phyloP scores from a whole-genome alignment of 805 yeast species.

The Sporopachydermia lactativora region DNA sequence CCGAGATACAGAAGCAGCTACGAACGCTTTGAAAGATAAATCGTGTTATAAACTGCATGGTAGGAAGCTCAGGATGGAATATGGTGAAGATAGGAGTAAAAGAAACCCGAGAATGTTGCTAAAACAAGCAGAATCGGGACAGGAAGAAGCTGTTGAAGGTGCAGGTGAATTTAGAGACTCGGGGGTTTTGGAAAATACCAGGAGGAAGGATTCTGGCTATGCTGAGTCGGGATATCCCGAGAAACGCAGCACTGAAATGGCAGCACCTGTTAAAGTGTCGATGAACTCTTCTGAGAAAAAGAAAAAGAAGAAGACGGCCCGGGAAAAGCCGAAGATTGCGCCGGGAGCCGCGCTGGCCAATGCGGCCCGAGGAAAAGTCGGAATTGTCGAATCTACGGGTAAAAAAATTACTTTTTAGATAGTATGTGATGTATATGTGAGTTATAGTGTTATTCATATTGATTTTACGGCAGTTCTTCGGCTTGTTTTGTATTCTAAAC shows the following conservation, averaged over 20 bases:
- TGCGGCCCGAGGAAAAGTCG: conserved; percentile 82
- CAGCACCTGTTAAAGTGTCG: conserved; percentile 2
- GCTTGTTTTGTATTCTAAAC: too few relatives aligned
- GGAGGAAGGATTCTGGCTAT: neutral
- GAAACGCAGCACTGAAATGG: conserved; percentile 3
- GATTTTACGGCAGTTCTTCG: too few relatives aligned
- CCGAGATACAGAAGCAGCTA: conserved; percentile 65
- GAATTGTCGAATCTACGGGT: conserved; percentile 83
- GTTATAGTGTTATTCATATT: too few relatives aligned
- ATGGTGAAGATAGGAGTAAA: conserved; percentile 88
- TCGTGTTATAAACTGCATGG: conserved; percentile 51
- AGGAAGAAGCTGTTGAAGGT: conserved; percentile 8
- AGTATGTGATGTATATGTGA: too few relatives aligned
- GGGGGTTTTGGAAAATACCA: conserved; percentile 3
- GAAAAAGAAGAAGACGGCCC: conserved; percentile 4
- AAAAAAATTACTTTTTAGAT: conserved; percentile 60
- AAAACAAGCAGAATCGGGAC: conserved; percentile 14
- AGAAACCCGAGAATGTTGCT: conserved; percentile 34
- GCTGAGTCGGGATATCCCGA: neutral
- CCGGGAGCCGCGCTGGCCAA: conserved; percentile 76
- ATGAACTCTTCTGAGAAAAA: conserved; percentile 4
- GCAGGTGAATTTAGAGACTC: conserved; percentile 3
- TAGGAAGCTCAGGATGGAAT: conserved; percentile 74
- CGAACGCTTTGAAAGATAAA: conserved; percentile 66
- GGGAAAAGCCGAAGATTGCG: conserved; percentile 12